Percentiles rank a stretch among this genome's conserved stretches.
Conservation (phyloP, 352 stramenopile species). For the Pythium brachiatum region DNA sequence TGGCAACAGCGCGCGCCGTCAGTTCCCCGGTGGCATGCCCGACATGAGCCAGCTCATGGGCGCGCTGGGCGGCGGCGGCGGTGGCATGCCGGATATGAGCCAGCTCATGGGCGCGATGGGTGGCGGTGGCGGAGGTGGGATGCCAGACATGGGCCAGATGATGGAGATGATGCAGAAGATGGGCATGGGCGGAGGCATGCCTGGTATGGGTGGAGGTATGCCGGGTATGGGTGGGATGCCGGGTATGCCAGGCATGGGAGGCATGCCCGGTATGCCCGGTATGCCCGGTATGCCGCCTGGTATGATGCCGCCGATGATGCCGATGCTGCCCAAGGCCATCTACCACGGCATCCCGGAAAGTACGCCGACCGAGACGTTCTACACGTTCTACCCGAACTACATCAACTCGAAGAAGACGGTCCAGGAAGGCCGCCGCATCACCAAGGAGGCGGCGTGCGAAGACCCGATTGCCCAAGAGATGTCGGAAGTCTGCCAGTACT, state of each 20-base stretch:
- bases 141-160: slow-evolving; percentile 39
- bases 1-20: slow-evolving; percentile 23
- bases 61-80: slow-evolving; percentile 39
- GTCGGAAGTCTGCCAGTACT: slow-evolving; percentile 80
- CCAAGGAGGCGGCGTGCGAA: slow-evolving; percentile 63
- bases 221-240: slow-evolving; percentile 28
- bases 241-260: slow-evolving; percentile 34
- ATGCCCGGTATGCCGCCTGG: slow-evolving; percentile 44
- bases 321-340: slow-evolving; percentile 58
- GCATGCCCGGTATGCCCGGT: slow-evolving; percentile 32
- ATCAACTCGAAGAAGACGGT: slow-evolving; percentile 84
- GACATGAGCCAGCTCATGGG: slow-evolving; percentile 61
- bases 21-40: slow-evolving; percentile 28
- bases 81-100: slow-evolving; percentile 52
- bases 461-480: slow-evolving; percentile 75
- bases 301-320: slow-evolving; percentile 51
- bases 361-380: slow-evolving; percentile 50
- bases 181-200: slow-evolving; percentile 48
- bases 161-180: slow-evolving; percentile 54
- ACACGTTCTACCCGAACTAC: slow-evolving; percentile 87
- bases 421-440: slow-evolving; percentile 70
- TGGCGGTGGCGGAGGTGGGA: slow-evolving; percentile 25
- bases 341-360: slow-evolving; percentile 67
- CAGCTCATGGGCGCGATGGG: slow-evolving; percentile 36
- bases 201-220: slow-evolving; percentile 36